Conservation (phyloP, 2,329 filamentous ascomycete genomes). For the Colletotrichum falcatum region DNA sequence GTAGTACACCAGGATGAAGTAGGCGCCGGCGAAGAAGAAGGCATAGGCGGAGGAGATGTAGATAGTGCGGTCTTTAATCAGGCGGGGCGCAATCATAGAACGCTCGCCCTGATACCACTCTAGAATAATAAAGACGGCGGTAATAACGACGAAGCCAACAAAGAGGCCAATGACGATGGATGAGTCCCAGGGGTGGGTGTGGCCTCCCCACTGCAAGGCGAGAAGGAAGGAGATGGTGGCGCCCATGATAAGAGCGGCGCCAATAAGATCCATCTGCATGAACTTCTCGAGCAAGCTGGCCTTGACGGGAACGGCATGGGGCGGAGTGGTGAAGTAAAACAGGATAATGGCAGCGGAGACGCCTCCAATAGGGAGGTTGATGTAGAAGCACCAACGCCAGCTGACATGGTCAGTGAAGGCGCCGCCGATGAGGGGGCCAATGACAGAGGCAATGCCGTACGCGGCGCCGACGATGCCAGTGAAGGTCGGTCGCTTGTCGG, state of each 20-base stretch:
- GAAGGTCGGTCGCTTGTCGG: slow-evolving; percentile 51
- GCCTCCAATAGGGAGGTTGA: slow-evolving; percentile 53
- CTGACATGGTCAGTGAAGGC: slow-evolving; percentile 53
- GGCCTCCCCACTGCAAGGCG: slow-evolving; percentile 62
- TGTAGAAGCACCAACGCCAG: slow-evolving; percentile 57
- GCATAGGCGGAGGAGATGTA: slow-evolving; percentile 52
- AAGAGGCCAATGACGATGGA: slow-evolving; percentile 57
- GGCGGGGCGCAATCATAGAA: slow-evolving; percentile 55
- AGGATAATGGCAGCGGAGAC: slow-evolving; percentile 52
- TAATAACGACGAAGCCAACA: slow-evolving; percentile 53
- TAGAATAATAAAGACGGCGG: slow-evolving; percentile 50
- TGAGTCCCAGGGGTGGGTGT: slow-evolving; percentile 56
- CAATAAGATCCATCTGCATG: slow-evolving; percentile 61
- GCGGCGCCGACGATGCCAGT: slow-evolving; percentile 54
- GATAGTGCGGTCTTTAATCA: slow-evolving; percentile 55
- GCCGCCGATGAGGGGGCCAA: slow-evolving; percentile 53
- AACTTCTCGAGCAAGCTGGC: slow-evolving; percentile 57
- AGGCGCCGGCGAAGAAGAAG: slow-evolving; percentile 58
- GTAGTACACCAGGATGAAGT: slow-evolving; percentile 60
- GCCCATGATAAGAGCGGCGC: slow-evolving; percentile 59
- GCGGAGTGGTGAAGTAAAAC: slow-evolving; percentile 57
- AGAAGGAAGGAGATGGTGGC: slow-evolving; percentile 58
- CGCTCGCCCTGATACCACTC: slow-evolving; percentile 60
- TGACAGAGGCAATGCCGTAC: slow-evolving; percentile 52
- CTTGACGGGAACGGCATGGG: slow-evolving; percentile 51